Evolutionary conservation across 1,284 basidiomycete genomes (phyloP).

Genomic region (Coniferiporia sulphurascens): DNA sequence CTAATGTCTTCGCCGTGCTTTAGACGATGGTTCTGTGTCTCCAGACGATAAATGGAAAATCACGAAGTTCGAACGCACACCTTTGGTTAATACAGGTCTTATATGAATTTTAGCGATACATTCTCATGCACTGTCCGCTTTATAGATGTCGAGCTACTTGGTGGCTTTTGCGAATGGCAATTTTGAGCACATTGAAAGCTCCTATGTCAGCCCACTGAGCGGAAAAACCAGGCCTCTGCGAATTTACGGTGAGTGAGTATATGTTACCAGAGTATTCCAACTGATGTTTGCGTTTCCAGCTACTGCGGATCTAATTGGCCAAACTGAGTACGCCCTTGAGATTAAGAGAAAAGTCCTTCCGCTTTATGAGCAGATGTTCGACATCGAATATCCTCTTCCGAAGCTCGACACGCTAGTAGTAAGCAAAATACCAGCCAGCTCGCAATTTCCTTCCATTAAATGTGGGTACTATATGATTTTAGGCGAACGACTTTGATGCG

Average conservation of each 20-base stretch:
- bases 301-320: slow-evolving; percentile 83
- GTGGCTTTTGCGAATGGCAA: slow-evolving; percentile 89
- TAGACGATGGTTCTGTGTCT: neutral
- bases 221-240: slow-evolving; percentile 80
- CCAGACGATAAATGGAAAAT: slow-evolving; percentile 65
- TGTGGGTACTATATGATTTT: neutral
- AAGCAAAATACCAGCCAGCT: slow-evolving; percentile 24
- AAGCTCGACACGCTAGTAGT: slow-evolving; percentile 88
- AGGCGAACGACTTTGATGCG: slow-evolving; percentile 85
- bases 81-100: slow-evolving; percentile 35
- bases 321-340: slow-evolving; percentile 82
- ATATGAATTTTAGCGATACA: neutral
- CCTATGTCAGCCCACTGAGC: slow-evolving; percentile 79
- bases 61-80: slow-evolving; percentile 73
- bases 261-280: neutral
- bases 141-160: slow-evolving; percentile 83
- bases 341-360: slow-evolving; percentile 86
- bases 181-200: slow-evolving; percentile 72
- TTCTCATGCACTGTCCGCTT: neutral
- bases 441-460: neutral
- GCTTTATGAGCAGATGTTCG: slow-evolving; percentile 90
- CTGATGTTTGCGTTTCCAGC: slow-evolving; percentile 36
- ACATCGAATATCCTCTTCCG: slow-evolving; percentile 87
- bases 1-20: neutral
- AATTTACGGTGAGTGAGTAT: slow-evolving; percentile 60